Base-by-base conservation (phyloP, 2,329 filamentous ascomycete genomes). In the Berkeleyomyces rouxiae region DNA sequence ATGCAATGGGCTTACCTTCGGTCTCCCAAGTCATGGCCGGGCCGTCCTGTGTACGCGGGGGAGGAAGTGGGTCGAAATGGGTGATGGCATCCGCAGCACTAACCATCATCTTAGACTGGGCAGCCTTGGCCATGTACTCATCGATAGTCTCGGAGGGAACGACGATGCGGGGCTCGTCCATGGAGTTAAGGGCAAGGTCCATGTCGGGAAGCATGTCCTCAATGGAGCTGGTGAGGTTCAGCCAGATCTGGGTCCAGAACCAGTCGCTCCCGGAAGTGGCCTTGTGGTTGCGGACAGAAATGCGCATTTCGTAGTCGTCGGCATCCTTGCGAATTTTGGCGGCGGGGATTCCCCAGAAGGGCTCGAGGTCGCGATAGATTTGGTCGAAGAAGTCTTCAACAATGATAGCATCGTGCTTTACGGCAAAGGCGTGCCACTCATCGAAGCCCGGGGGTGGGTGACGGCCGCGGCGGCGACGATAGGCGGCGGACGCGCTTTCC, bases 151-250 rank as follows among this genome's bases (percentile, higher is more conserved):
- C 83, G 77, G 79, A 85, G 2, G 83, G 79, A 1, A 82, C 80
- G 10, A 86, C 77, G 7, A 87, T 68, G 36, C 84, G 76, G 46
- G 84, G 84, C 68, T 87, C 83, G 67, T 87, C 84, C 78, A 86
- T 82, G 40, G 79, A 76, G 66, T 87, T 87, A 64, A 86, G 75
- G 0, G 84, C 78, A 64, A 87, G 77, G 65, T 86, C 83, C 79
- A 87, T 83, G 67, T 87, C 83, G 1, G 84, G 84, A 13, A 87
- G 72, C 61, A 80, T 65, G 46, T 78, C 72, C 66, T 79, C 76
- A n/a, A 83, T 75, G 0, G 76, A 76, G 63, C 76, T 72, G 67
- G 81, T 74, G 73, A 83, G 73, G 59, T 78, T 71, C 40, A 79
- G 70, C 80, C 81, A 82, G 64, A 83, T 78, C 67, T 76, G 71